These are phyloP conservation scores for Rhodomyrtus tomentosa DNA, from an alignment of 345 rosid species.

Conservation along the genomic window DNA sequence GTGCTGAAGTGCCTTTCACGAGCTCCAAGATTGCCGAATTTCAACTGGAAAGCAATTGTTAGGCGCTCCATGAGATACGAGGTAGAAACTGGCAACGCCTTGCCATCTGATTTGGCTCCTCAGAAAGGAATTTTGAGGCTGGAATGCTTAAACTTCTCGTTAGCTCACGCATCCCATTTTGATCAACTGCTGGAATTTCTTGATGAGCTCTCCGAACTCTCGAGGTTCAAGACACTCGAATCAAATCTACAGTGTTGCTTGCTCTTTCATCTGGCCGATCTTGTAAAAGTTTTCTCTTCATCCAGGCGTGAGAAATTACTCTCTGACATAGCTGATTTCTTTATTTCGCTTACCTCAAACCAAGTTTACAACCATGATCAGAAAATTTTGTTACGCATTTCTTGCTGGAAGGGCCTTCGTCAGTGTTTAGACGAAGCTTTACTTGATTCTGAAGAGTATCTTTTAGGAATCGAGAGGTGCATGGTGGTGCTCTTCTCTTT, in stretches of 20 bases:
- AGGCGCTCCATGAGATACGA: slow-evolving; percentile 84
- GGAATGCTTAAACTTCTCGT: slow-evolving; percentile 54
- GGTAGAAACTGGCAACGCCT: slow-evolving; percentile 20
- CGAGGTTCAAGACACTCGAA: slow-evolving; percentile 72
- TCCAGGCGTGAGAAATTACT: slow-evolving; percentile 72
- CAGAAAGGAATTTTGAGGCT: slow-evolving; percentile 42
- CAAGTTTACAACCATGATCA: slow-evolving; percentile 28
- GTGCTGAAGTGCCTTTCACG: slow-evolving; percentile 64
- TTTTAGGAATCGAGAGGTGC: slow-evolving; percentile 44
- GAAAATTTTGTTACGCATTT: slow-evolving; percentile 41
- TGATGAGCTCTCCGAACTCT: slow-evolving; percentile 63
- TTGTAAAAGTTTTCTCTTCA: slow-evolving; percentile 59
- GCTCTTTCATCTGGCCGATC: slow-evolving; percentile 47
- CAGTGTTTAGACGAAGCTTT: slow-evolving; percentile 62
- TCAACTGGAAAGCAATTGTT: slow-evolving; percentile 75
- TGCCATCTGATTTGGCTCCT: slow-evolving; percentile 21
- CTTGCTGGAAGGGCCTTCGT: slow-evolving; percentile 76
- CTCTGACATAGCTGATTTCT: slow-evolving; percentile 41
- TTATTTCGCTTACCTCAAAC: slow-evolving; percentile 30
- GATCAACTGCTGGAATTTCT: slow-evolving; percentile 56
- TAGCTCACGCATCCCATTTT: slow-evolving; percentile 61
- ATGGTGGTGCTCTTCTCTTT: slow-evolving; percentile 52
- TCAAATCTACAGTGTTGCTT: slow-evolving; percentile 51
- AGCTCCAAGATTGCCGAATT: slow-evolving; percentile 72
- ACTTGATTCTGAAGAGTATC: slow-evolving; percentile 41